These are phyloP conservation scores for Xerocomus spinulosus DNA, from an alignment of 768 basidiomycete species.

Conservation along the genomic window DNA sequence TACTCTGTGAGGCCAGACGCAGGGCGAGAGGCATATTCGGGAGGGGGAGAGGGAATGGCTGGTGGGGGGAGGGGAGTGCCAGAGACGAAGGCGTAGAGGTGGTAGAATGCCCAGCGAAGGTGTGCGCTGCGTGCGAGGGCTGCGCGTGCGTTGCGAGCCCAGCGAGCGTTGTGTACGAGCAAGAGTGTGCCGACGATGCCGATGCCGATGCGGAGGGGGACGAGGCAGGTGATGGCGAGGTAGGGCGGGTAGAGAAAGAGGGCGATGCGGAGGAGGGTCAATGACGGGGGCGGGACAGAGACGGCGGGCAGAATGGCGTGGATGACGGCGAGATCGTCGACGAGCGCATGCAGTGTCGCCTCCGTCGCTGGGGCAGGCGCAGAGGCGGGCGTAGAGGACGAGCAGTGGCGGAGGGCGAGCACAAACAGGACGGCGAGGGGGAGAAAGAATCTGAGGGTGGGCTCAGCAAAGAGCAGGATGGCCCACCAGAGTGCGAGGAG, in stretches of 20 bases:
- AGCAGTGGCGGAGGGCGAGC: slow-evolving; percentile 30
- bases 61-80: slow-evolving; percentile 49
- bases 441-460: slow-evolving; percentile 55
- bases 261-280: slow-evolving; percentile 51
- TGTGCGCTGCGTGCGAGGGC: slow-evolving; percentile 63
- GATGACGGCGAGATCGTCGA: slow-evolving; percentile 65
- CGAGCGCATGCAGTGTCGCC: slow-evolving; percentile 43
- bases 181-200: slow-evolving; percentile 55
- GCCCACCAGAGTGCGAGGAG: slow-evolving; percentile 74
- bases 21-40: slow-evolving; percentile 27
- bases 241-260: slow-evolving; percentile 60
- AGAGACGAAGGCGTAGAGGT: slow-evolving; percentile 46
- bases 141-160: slow-evolving; percentile 51
- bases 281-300: slow-evolving; percentile 25
- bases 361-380: slow-evolving; percentile 45
- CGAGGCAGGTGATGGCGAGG: slow-evolving; percentile 54
- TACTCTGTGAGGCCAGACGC: slow-evolving; percentile 16
- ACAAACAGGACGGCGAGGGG: slow-evolving; percentile 47
- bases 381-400: slow-evolving; percentile 16
- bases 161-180: slow-evolving; percentile 64
- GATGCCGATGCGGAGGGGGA: slow-evolving; percentile 59
- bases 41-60: slow-evolving; percentile 30
- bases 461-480: slow-evolving; percentile 56
- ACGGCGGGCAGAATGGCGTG: slow-evolving; percentile 51
- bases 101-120: slow-evolving; percentile 59